Conservation (phyloP, 257 asterid species). For the Buddleja alternifolia region DNA sequence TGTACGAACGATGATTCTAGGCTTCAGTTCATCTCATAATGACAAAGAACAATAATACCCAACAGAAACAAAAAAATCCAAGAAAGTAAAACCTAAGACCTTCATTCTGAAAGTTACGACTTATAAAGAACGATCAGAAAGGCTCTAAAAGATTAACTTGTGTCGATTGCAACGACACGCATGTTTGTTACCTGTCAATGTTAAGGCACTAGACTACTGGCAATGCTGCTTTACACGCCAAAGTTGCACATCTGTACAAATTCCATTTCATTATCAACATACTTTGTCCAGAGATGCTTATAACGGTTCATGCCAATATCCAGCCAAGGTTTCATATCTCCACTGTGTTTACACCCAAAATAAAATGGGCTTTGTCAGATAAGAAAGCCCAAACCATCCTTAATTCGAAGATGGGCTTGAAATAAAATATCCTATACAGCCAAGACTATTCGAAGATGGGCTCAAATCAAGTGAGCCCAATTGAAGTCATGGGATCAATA, state of each 20-base stretch:
- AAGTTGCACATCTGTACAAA: conserved; percentile 80
- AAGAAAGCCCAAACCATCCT: too few species aligned
- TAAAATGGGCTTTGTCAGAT: too few species aligned
- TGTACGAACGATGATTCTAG: conserved; percentile 16
- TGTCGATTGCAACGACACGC: conserved; percentile 29
- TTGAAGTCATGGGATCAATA: too few species aligned
- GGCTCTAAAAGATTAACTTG: conserved; percentile 30
- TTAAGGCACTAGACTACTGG: conserved; percentile 29
- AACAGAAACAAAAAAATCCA: conserved; percentile 33
- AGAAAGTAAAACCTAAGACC: conserved; percentile 32
- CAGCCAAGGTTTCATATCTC: conserved; percentile 81
- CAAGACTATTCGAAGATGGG: too few species aligned
- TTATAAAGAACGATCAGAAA: conserved; percentile 24
- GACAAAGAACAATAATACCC: conserved; percentile 28
- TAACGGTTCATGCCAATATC: conserved; percentile 73
- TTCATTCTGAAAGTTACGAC: conserved; percentile 40
- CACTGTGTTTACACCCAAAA: too few species aligned
- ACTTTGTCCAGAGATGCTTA: conserved; percentile 75
- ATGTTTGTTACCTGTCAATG: conserved; percentile 25
- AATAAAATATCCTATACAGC: too few species aligned
- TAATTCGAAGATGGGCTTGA: too few species aligned
- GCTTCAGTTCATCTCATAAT: conserved; percentile 13
- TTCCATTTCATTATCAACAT: conserved; percentile 70
- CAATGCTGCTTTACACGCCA: conserved; percentile 54
- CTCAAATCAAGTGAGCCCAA: too few species aligned